phyloP scores from a whole-genome alignment of 192 early-diverging fungal species.

The Coemansia sp. region DNA sequence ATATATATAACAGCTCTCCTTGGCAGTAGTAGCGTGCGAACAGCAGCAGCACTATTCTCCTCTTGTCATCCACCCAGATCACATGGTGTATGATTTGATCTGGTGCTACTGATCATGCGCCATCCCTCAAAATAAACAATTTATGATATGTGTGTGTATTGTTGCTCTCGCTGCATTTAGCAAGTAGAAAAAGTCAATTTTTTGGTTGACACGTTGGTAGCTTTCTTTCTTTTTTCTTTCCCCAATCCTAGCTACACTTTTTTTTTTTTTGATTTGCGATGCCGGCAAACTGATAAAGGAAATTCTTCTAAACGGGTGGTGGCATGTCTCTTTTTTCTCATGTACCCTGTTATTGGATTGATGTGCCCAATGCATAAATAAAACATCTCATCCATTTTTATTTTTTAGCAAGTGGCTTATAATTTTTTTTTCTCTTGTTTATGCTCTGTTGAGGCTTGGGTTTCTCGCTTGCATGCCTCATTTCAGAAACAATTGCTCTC shows the following conservation, averaged over 20 bases:
- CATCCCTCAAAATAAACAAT: not conserved
- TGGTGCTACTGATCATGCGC: not conserved
- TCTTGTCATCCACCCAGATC: not conserved
- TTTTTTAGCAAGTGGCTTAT: slow-evolving; percentile 13
- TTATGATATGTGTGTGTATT: not conserved
- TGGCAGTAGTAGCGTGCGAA: slow-evolving; percentile 1
- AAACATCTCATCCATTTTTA: slow-evolving; percentile 11
- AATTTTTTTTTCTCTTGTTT: not conserved
- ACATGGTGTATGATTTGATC: slow-evolving; percentile 15
- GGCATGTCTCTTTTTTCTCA: not conserved
- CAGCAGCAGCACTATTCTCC: not conserved
- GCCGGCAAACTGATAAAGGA: not conserved
- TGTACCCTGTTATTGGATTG: slow-evolving; percentile 8
- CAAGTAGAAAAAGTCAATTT: too few species aligned
- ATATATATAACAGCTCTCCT: not conserved
- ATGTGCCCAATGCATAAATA: not conserved
- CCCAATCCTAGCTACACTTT: not conserved
- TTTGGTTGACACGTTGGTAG: too few species aligned
- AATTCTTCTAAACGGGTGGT: not conserved
- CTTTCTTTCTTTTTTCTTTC: not conserved
- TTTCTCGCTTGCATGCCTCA: not conserved
- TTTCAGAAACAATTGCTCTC: too few species aligned
- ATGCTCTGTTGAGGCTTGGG: not conserved
- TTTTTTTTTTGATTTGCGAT: not conserved
- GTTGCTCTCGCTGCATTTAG: not conserved